These are phyloP conservation scores for Pezicula carpinea DNA, from an alignment of 2,329 filamentous ascomycete genomes.

Conservation along the genomic window DNA sequence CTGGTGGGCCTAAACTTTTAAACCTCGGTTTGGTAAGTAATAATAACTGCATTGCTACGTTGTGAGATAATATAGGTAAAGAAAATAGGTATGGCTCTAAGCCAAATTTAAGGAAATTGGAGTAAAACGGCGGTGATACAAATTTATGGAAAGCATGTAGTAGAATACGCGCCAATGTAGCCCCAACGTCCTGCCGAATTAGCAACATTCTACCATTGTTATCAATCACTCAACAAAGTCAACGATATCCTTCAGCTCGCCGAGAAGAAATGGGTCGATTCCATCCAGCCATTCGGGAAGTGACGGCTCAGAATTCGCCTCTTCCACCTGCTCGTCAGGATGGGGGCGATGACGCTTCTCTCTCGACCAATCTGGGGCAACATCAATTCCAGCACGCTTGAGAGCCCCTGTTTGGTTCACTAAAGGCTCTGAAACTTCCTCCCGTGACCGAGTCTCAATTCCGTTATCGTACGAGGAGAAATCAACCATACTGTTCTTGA, in stretches of 20 bases:
- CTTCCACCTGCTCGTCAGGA: slow-evolving; percentile 2
- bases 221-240: slow-evolving; percentile 27
- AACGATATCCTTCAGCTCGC: slow-evolving; percentile 26
- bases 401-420: not conserved
- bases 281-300: slow-evolving; percentile 28
- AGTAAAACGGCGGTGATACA: too few relatives aligned
- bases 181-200: not conserved
- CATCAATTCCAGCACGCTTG: not conserved
- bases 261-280: slow-evolving; percentile 27
- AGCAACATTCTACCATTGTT: not conserved
- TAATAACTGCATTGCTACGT: too few relatives aligned
- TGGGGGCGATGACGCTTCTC: slow-evolving; percentile 14
- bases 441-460: slow-evolving; percentile 3
- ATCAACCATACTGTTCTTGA: slow-evolving; percentile 20
- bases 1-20: too few relatives aligned
- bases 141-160: not conserved
- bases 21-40: too few relatives aligned
- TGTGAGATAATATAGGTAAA: too few relatives aligned
- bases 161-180: not conserved
- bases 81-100: too few relatives aligned
- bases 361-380: slow-evolving; percentile 6
- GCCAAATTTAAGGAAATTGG: too few relatives aligned
- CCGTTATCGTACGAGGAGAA: slow-evolving; percentile 17
- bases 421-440: slow-evolving; percentile 9
- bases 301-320: slow-evolving; percentile 2